phyloP scores from a whole-genome alignment of 2,329 filamentous ascomycete species.

The Colletotrichum spaethianum region DNA sequence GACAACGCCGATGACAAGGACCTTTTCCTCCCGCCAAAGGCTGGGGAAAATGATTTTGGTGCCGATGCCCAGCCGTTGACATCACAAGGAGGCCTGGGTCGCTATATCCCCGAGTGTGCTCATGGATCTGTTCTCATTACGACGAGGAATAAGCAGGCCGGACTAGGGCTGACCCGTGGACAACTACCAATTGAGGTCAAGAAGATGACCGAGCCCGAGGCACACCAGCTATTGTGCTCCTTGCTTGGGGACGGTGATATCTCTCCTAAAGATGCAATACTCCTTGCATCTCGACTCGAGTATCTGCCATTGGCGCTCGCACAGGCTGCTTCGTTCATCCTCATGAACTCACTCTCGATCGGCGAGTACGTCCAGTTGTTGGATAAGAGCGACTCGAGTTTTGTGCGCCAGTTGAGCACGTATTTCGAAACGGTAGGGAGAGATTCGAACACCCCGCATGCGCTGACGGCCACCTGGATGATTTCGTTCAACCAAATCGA shows the following conservation, averaged over 20 bases:
- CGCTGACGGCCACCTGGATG: slow-evolving; percentile 48
- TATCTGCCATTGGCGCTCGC: too few species aligned
- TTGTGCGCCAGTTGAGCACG: slow-evolving; percentile 47
- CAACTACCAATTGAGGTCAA: too few species aligned
- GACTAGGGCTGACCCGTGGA: too few species aligned
- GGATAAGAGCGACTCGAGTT: slow-evolving; percentile 37
- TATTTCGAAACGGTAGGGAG: slow-evolving; percentile 45
- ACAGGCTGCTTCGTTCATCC: too few species aligned
- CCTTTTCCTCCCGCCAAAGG: slow-evolving; percentile 13
- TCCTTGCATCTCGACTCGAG: too few species aligned
- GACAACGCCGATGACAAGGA: slow-evolving; percentile 43
- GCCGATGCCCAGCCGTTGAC: slow-evolving; percentile 23
- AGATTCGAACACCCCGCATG: slow-evolving; percentile 48
- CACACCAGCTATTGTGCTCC: too few species aligned
- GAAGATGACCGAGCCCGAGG: too few species aligned
- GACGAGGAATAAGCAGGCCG: too few species aligned
- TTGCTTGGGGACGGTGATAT: too few species aligned
- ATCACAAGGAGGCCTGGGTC: slow-evolving; percentile 40
- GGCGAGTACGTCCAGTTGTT: slow-evolving; percentile 41
- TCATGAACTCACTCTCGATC: too few species aligned
- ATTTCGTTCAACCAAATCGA: slow-evolving; percentile 52
- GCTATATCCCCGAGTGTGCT: slow-evolving; percentile 48
- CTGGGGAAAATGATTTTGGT: too few species aligned
- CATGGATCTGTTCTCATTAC: slow-evolving; percentile 51
- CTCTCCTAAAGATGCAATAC: too few species aligned